Evolutionary conservation across 306 rosid species (phyloP).

Genomic region (Glycyrrhiza uralensis): DNA sequence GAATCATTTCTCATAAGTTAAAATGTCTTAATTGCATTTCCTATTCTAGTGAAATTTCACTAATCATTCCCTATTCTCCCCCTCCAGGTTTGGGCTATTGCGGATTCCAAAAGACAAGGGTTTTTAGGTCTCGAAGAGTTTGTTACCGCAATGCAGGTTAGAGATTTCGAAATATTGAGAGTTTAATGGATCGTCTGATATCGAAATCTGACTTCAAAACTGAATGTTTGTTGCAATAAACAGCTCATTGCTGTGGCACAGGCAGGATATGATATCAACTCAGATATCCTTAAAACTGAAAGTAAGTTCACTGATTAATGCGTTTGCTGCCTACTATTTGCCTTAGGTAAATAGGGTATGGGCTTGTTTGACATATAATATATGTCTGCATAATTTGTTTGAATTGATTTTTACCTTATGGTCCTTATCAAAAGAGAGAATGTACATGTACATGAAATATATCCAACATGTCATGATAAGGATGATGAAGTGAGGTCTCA

Average conservation of each 20-base stretch:
- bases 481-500: not conserved
- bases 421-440: not conserved
- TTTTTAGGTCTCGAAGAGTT: conserved; percentile 70
- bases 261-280: conserved; percentile 58
- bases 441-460: not conserved
- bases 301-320: conserved; percentile 42
- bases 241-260: conserved; percentile 82
- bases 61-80: not conserved
- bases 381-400: not conserved
- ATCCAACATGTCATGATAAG: not conserved
- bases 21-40: not conserved
- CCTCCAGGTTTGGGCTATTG: conserved; percentile 68
- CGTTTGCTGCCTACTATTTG: not conserved
- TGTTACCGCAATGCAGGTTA: conserved; percentile 88
- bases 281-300: conserved; percentile 57
- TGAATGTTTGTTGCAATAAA: conserved; percentile 12
- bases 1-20: not conserved
- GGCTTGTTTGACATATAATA: not conserved
- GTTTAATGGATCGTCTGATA: not conserved
- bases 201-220: conserved; percentile 16
- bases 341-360: not conserved
- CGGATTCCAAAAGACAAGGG: conserved; percentile 73
- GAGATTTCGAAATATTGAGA: not conserved
- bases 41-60: not conserved
- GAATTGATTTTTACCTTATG: conserved; percentile 4